phyloP scores from a whole-genome alignment of 768 basidiomycete species.

The Tylopilus felleus region DNA sequence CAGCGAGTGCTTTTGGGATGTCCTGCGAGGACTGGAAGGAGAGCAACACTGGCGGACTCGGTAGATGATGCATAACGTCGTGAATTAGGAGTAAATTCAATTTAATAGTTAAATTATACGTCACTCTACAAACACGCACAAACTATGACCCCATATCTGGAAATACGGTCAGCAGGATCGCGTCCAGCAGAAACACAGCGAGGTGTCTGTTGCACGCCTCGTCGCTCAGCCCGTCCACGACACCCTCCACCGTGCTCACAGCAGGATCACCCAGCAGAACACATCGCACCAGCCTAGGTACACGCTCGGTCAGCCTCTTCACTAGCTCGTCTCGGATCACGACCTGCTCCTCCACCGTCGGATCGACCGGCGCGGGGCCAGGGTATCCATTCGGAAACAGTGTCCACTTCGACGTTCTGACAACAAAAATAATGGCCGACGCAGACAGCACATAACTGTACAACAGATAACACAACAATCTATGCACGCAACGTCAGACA shows the following conservation, averaged over 20 bases:
- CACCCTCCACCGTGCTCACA: conserved; percentile 44
- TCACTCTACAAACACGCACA: conserved; percentile 26
- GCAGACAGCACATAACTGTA: conserved; percentile 51
- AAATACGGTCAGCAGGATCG: conserved; percentile 65
- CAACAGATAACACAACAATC: conserved; percentile 69
- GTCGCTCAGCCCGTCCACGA: conserved; percentile 60
- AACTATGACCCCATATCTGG: conserved; percentile 58
- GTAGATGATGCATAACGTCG: conserved; percentile 43
- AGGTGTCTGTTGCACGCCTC: conserved; percentile 78
- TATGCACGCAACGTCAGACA: conserved; percentile 27
- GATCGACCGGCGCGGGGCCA: conserved; percentile 66
- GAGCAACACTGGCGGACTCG: conserved; percentile 66
- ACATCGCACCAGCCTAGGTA: conserved; percentile 32
- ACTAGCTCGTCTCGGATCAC: conserved; percentile 46
- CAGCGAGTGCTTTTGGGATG: conserved; percentile 66
- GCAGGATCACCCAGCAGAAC: conserved; percentile 48
- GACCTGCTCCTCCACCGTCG: conserved; percentile 71
- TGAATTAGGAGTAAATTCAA: not conserved
- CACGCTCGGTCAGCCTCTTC: conserved; percentile 34
- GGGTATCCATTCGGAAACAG: conserved; percentile 92
- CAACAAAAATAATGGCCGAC: conserved; percentile 47
- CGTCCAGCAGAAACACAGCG: conserved; percentile 68
- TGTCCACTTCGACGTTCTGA: conserved; percentile 58
- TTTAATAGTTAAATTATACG: conserved; percentile 4
- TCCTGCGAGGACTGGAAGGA: conserved; percentile 57